phyloP scores from a whole-genome alignment of 1,284 basidiomycete species.

The Leccinum holopus region DNA sequence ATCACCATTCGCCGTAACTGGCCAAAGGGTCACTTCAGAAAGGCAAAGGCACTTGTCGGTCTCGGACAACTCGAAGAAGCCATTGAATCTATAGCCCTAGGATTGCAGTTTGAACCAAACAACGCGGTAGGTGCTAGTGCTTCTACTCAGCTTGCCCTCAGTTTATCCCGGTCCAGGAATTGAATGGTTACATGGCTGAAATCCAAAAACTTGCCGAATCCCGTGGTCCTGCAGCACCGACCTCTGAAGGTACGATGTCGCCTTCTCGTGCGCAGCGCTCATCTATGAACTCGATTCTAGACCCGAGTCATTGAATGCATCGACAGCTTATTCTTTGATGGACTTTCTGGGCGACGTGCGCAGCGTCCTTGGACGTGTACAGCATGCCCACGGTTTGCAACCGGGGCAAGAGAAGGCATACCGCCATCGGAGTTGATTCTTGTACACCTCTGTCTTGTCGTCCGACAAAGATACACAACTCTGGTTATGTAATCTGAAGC shows the following conservation, averaged over 20 bases:
- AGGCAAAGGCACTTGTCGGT: slow-evolving; percentile 84
- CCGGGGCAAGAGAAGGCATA: slow-evolving; percentile 21
- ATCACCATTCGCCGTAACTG: slow-evolving; percentile 83
- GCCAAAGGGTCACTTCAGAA: slow-evolving; percentile 96
- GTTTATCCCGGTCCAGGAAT: slow-evolving; percentile 24
- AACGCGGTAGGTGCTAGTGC: slow-evolving; percentile 54
- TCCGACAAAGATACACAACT: slow-evolving; percentile 3
- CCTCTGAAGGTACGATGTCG: slow-evolving; percentile 1
- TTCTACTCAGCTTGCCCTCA: neutral
- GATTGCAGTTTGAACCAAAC: slow-evolving; percentile 87
- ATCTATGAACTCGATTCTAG: neutral
- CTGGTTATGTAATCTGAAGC: neutral
- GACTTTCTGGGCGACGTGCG: slow-evolving; percentile 12
- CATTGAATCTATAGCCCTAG: slow-evolving; percentile 77
- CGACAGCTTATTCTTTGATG: slow-evolving; percentile 1
- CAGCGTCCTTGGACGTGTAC: slow-evolving; percentile 16
- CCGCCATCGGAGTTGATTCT: slow-evolving; percentile 9
- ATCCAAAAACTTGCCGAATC: slow-evolving; percentile 27
- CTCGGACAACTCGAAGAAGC: slow-evolving; percentile 75
- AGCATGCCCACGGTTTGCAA: slow-evolving; percentile 12
- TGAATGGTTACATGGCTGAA: slow-evolving; percentile 34
- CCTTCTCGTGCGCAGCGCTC: neutral
- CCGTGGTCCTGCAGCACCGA: slow-evolving; percentile 10
- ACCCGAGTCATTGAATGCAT: slow-evolving; percentile 6
- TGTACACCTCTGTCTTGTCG: slow-evolving; percentile 11